Percentiles rank a stretch among this genome's conserved stretches.
These are phyloP conservation scores for Cercophora sp. DNA, from an alignment of 495 filamentous ascomycete species.

Conservation along the genomic window DNA sequence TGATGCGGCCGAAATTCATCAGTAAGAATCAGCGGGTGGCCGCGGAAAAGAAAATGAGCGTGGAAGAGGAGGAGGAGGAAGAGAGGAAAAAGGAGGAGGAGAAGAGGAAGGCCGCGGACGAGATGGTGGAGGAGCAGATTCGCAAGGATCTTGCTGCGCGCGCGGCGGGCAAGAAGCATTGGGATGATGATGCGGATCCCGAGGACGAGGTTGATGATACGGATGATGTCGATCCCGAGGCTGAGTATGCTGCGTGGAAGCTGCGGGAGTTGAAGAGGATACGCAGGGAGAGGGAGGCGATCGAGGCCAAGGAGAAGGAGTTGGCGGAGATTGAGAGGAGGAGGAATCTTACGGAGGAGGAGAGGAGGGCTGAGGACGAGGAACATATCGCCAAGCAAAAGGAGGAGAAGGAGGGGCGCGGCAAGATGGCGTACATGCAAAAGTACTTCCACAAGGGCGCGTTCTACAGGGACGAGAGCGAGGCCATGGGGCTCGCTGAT, in stretches of 20 bases:
- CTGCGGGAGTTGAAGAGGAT: conserved; percentile 84
- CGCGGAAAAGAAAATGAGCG: conserved; percentile 17
- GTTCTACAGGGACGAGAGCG: conserved; percentile 81
- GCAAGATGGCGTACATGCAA: conserved; percentile 88
- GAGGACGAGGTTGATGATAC: conserved; percentile 78
- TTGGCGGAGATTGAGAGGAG: conserved; percentile 85
- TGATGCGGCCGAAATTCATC: conserved; percentile 88
- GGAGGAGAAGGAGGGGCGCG: conserved; percentile 78
- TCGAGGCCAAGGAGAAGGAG: conserved; percentile 81
- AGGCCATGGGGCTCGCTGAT: conserved; percentile 65
- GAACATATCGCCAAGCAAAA: conserved; percentile 72
- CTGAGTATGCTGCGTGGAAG: conserved; percentile 90
- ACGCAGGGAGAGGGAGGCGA: conserved; percentile 76
- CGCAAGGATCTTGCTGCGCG: conserved; percentile 72
- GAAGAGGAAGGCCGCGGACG: conserved; percentile 60
- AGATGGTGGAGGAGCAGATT: conserved; percentile 82
- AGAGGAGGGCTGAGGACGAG: conserved; percentile 81
- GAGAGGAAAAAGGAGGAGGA: conserved; percentile 40
- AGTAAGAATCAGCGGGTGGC: conserved; percentile 69
- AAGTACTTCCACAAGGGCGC: conserved; percentile 97
- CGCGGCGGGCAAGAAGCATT: conserved; percentile 70
- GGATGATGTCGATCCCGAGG: conserved; percentile 82
- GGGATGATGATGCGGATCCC: conserved; percentile 78
- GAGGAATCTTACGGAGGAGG: conserved; percentile 79
- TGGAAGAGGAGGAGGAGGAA: conserved; percentile 28